Base-by-base conservation (phyloP, 768 basidiomycete species). In the Pleurotus platypus region DNA sequence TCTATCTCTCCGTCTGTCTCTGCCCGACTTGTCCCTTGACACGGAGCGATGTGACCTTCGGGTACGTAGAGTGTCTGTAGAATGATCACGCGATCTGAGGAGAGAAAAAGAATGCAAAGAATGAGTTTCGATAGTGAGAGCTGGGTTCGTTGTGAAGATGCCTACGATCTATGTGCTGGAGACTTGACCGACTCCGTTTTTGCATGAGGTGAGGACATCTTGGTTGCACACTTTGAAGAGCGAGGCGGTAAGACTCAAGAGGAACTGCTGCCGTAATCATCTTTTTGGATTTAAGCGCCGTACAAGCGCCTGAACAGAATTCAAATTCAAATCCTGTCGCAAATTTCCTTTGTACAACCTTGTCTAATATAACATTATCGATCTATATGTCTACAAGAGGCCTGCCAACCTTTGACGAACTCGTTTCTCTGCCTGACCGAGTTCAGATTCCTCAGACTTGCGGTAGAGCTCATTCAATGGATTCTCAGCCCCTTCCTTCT, bases 1-100 rank as follows among this genome's bases (percentile, higher is more conserved):
- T 59, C 75, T 76, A 35, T 79, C 78, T 37, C 82, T 76, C 18
- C 81, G 78, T 55, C 75, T 77, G 37, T 85, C 85, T 56, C 78
- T 75, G 63, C 76, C 79, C 50, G 87, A 73, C 49, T 77, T 75
- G 55, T 87, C 89, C 63, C 82, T 77, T 20, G 90, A 92, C 53
- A 73, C 74, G 8, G 91, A 92, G 59, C 83, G 78, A 64, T 90
- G 88, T 47, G 89, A 91, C 58, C 81, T 80, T 62, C 77, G 80
- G 18, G 89, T 90, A 45, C 82, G 83, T 62, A 84, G 83, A 8
- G 89, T 92, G 67, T 90, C 89, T 38, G 85, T 84, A 2, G 90
- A 90, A 68, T 84, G 82, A 67, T 87, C 87, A 63, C 88, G 85
- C 60, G 86, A 87, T 56, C 86, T 85, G 58, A 45, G 38, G 12